Percentiles rank a stretch among this genome's conserved stretches.
Evolutionary conservation across 1,284 basidiomycete species (phyloP).

Genomic region (Rhodotorula sp.): DNA sequence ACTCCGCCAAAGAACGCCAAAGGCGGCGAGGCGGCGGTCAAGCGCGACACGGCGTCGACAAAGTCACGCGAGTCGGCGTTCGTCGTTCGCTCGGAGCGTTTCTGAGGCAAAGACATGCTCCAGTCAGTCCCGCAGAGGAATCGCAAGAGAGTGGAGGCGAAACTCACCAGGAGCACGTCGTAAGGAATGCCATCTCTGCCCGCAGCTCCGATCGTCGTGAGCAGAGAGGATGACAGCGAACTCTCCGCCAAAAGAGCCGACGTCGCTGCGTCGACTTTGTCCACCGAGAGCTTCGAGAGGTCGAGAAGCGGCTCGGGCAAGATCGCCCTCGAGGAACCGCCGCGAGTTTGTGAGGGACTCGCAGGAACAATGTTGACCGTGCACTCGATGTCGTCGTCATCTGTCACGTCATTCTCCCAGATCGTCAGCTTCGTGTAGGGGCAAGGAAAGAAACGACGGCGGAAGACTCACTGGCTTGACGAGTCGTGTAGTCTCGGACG

Average conservation of each 20-base stretch:
- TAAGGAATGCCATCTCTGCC: not conserved
- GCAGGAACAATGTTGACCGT: slow-evolving; percentile 36
- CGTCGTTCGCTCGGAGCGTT: not conserved
- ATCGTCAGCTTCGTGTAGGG: not conserved
- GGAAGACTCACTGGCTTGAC: slow-evolving; percentile 78
- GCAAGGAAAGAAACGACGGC: no score
- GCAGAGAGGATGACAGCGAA: slow-evolving; percentile 27
- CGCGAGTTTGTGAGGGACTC: slow-evolving; percentile 7
- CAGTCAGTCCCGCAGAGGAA: not conserved
- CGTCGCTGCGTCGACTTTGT: not conserved
- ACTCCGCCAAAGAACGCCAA: not conserved
- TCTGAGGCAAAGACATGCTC: not conserved
- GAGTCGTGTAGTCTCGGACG: slow-evolving; percentile 58
- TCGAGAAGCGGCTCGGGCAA: slow-evolving; percentile 3
- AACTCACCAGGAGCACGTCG: not conserved
- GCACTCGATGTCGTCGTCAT: slow-evolving; percentile 53
- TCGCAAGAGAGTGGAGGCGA: not conserved
- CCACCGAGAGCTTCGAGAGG: not conserved
- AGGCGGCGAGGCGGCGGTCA: no score
- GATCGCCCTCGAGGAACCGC: not conserved
- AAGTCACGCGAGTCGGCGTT: not conserved
- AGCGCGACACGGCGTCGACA: no score
- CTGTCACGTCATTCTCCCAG: slow-evolving; percentile 50
- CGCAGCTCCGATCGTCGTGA: not conserved
- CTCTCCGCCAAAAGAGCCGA: slow-evolving; percentile 46